Base-by-base conservation (phyloP, 768 basidiomycete genomes). In the Coprinopsis strossmayeri region DNA sequence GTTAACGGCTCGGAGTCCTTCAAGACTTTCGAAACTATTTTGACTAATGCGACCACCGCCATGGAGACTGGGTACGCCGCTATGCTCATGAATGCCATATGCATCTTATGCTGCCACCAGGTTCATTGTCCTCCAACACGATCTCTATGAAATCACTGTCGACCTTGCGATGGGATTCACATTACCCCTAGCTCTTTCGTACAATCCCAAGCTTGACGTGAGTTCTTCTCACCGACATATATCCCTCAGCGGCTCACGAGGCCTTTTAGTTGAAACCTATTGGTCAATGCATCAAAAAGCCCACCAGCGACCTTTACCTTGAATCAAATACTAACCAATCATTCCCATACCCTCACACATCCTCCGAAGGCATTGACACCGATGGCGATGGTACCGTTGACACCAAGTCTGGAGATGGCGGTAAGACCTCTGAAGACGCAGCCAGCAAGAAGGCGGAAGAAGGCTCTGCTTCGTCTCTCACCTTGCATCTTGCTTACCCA, bases 141-240 rank as follows among this genome's bases (percentile, higher is more conserved):
- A 96, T 64, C 71, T 95, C 30, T 94, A 72, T 55, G 67, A 83
- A 54, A 80, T 90, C 58, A 87, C 90, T 11, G 91, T 95, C 45
- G 90, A 95, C 58, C 79, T 97, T 54, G 93, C 93, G 24, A 76
- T 86, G 49, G 91, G 88, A 20, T 93, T 92, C 69, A 84, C 89
- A 54, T 71, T 96, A 15, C 78, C 88, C 49, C 73, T 82, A 24
- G 94, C 91, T 18, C 63, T 87, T 58, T 73, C 58, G 18, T 81
- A 83, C 58, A 70, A 70, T 13, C 88, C 87, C 12, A 53, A 73
- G 2, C 81, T 93, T 62, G 79, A 68, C 34, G 81, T 94, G 58
- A 51, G 72, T 60, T 28, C 20, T 13, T 3, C 20, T 45, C 18
- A 13, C 20, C 2, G 25, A 20, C 12, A 7, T 15, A 7, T 13